Evolutionary conservation across 768 basidiomycete species (phyloP), one percentile per base, ranked within the genome.

Genomic region (Fistulinella prunicolor): DNA sequence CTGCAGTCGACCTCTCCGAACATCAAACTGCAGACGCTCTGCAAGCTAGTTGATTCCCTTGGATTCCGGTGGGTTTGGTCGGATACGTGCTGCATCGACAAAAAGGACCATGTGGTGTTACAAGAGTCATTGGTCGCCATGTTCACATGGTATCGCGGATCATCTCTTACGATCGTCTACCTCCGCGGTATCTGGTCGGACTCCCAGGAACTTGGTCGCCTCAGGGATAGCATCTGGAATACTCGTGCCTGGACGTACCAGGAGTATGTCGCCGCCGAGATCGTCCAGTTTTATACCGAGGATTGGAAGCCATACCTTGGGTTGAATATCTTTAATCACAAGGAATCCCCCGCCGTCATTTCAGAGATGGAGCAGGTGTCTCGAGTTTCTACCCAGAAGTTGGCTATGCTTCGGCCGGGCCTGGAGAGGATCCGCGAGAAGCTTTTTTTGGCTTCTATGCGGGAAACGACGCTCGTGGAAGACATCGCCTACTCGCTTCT

Each of bases 201-300:
- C 6, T 36, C 28, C 4, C 29, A 24, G 9, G 0, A 20, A 5
- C 1, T 9, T n/a, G 52, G 45, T 6, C 17, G 6, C 10, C 42
- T 49, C 1, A 6, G 28, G 35, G 13, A 1, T 2, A 55, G 51
- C 6, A 16, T 44, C 17, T 55, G 54, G 54, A 49, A 49, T 20
- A 54, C 43, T 3, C 46, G 51, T 0, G 47, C 22, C 1, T 55
- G 54, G 54, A 55, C 54, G 1, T 54, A 42, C 6, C 54, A 55
- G 16, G 51, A 55, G 23, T 54, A 49, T n/a, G 13, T 32, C 13
- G 30, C 30, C 4, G 7, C 30, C 30, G 4, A 32, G 30, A 14
- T 14, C 13, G 30, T 32, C 13, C 7, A 14, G 30, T 32, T 32
- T 12, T 32, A 32, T 12, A 32, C 30, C 7, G 30, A 32, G 13